Conservation (phyloP, 371 early-diverging fungal genomes). For the Actinomucor elegans region DNA sequence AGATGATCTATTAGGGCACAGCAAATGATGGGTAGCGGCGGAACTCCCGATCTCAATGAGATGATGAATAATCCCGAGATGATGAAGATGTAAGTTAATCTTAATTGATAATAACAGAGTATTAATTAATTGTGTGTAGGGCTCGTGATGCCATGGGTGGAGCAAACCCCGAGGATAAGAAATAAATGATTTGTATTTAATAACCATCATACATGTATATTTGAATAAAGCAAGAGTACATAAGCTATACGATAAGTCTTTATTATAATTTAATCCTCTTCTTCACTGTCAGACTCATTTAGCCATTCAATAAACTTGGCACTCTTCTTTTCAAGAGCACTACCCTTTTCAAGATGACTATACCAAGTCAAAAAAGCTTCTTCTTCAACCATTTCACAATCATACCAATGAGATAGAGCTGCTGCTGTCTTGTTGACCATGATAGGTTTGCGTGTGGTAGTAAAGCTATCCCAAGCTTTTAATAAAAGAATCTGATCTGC, state of each 20-base stretch:
- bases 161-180: slow-evolving; percentile 20
- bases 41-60: slow-evolving; percentile 58
- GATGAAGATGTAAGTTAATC: slow-evolving; percentile 62
- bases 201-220: neutral
- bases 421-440: slow-evolving; percentile 53
- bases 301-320: slow-evolving; percentile 70
- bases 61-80: slow-evolving; percentile 83
- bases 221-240: neutral
- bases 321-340: slow-evolving; percentile 59
- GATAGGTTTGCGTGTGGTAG: slow-evolving; percentile 48
- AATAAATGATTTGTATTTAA: slow-evolving; percentile 5
- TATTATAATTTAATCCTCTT: slow-evolving; percentile 11
- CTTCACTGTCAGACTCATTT: slow-evolving; percentile 65
- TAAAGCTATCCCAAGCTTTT: slow-evolving; percentile 65
- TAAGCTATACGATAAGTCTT: no score
- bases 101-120: neutral
- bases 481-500: slow-evolving; percentile 64
- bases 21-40: slow-evolving; percentile 70
- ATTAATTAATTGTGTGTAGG: slow-evolving; percentile 30
- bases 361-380: slow-evolving; percentile 70
- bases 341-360: slow-evolving; percentile 43
- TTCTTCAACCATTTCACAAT: slow-evolving; percentile 72
- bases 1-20: slow-evolving; percentile 56
- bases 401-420: slow-evolving; percentile 67
- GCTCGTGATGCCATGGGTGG: slow-evolving; percentile 73